Conservation (phyloP, 2,329 filamentous ascomycete genomes). For the Hypoxylon sp. region DNA sequence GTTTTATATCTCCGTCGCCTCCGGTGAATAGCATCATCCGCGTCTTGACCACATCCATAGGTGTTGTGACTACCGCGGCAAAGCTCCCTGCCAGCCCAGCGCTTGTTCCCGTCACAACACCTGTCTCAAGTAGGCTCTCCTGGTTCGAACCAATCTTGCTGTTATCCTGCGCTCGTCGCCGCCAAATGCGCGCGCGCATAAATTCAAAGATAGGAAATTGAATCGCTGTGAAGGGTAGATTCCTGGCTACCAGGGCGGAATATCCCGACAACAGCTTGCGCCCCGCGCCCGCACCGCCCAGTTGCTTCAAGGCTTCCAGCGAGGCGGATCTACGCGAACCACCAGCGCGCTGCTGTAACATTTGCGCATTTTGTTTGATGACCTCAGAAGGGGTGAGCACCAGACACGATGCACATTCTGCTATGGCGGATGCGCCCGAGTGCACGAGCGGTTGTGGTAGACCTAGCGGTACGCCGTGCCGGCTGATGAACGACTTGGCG, state of each 20-base stretch:
- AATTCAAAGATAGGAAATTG: conserved; percentile 88
- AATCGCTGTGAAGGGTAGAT: conserved; percentile 85
- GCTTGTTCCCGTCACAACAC: conserved; percentile 74
- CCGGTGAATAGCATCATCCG: conserved; percentile 80
- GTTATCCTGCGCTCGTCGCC: conserved; percentile 18
- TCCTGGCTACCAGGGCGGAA: conserved; percentile 80
- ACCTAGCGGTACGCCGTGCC: conserved; percentile 55
- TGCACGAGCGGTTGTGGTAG: conserved; percentile 76
- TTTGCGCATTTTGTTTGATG: conserved; percentile 93
- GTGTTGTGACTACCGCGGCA: conserved; percentile 84
- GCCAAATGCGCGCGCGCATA: conserved; percentile 72
- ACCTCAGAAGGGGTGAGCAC: conserved; percentile 90
- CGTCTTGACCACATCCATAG: conserved; percentile 89
- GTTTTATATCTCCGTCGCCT: conserved; percentile 43
- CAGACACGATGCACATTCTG: conserved; percentile 84
- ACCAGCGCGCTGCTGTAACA: conserved; percentile 60
- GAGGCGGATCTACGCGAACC: conserved; percentile 51
- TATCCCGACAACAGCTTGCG: conserved; percentile 76
- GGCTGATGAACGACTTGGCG: conserved; percentile 69
- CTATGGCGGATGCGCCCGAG: conserved; percentile 75
- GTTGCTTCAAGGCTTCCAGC: conserved; percentile 58
- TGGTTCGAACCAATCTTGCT: conserved; percentile 41
- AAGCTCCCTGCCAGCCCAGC: conserved; percentile 78
- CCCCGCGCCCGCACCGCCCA: conserved; percentile 62
- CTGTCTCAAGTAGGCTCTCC: conserved; percentile 68